phyloP scores from a whole-genome alignment of 176 grass and related monocot genomes.

The Hordeum marinum region DNA sequence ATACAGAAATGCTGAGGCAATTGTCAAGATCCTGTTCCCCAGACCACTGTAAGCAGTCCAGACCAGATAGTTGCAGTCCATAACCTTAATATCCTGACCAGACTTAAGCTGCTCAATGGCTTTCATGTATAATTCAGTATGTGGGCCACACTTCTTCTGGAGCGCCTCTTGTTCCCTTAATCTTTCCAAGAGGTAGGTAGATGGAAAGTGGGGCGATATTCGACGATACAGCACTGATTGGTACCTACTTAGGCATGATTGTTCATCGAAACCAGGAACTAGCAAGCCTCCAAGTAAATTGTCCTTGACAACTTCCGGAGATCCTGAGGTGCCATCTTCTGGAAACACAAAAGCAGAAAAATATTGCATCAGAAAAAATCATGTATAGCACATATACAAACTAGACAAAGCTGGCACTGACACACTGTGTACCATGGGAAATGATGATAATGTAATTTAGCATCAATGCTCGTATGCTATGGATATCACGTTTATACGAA shows the following conservation, averaged over 20 bases:
- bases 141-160: slow-evolving; percentile 60
- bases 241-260: slow-evolving; percentile 58
- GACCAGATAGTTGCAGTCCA: slow-evolving; percentile 56
- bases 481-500: neutral
- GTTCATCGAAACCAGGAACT: slow-evolving; percentile 50
- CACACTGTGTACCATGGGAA: neutral
- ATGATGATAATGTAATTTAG: neutral
- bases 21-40: slow-evolving; percentile 57
- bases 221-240: slow-evolving; percentile 53
- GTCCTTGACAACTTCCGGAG: slow-evolving; percentile 26
- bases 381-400: neutral
- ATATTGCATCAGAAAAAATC: neutral
- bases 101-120: slow-evolving; percentile 47
- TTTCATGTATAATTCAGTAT: slow-evolving; percentile 48
- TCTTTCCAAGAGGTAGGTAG: slow-evolving; percentile 52
- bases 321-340: neutral
- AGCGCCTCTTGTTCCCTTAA: slow-evolving; percentile 60
- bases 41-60: slow-evolving; percentile 67
- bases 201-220: slow-evolving; percentile 36
- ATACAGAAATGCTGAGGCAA: slow-evolving; percentile 59
- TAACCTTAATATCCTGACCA: slow-evolving; percentile 15
- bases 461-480: neutral
- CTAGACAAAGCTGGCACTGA: neutral
- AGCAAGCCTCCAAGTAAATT: slow-evolving; percentile 50
- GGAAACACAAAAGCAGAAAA: neutral